A percentile compares a stretch with the other conserved stretches of the same genome.
These are phyloP conservation scores for Hydrangea macrophylla DNA, from an alignment of 148 eudicot genomes.

Conservation along the genomic window DNA sequence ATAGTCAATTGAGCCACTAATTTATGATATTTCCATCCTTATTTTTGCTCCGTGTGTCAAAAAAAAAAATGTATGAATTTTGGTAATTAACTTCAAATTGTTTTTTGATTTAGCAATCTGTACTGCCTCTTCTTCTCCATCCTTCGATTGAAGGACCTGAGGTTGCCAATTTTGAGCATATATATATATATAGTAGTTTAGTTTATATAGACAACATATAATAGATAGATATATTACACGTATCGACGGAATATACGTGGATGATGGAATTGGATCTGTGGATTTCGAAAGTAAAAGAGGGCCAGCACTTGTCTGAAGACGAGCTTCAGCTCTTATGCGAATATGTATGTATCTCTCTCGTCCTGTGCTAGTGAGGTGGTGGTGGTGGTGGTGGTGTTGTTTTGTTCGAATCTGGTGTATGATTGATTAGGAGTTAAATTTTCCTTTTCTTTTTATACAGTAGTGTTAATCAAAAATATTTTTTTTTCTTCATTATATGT, in stretches of 20 bases:
- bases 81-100: neutral
- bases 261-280: conserved; percentile 95
- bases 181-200: neutral
- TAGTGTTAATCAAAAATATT: no score
- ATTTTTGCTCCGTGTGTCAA: neutral
- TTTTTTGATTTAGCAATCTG: neutral
- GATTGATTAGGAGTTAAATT: neutral
- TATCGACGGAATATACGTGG: neutral
- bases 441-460: no score
- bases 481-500: no score
- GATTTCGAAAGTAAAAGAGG: conserved; percentile 90
- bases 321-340: conserved; percentile 98
- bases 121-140: conserved; percentile 5
- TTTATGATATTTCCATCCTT: neutral
- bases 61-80: neutral
- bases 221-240: neutral
- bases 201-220: no score
- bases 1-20: neutral
- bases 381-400: neutral
- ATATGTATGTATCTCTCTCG: conserved; percentile 45
- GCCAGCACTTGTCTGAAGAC: conserved; percentile 93
- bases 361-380: conserved; percentile 1
- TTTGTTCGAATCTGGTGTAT: neutral
- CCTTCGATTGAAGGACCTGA: neutral
- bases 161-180: neutral